These are phyloP conservation scores for Xylariaceae sp. DNA, from an alignment of 2,329 filamentous ascomycete species.

Conservation along the genomic window DNA sequence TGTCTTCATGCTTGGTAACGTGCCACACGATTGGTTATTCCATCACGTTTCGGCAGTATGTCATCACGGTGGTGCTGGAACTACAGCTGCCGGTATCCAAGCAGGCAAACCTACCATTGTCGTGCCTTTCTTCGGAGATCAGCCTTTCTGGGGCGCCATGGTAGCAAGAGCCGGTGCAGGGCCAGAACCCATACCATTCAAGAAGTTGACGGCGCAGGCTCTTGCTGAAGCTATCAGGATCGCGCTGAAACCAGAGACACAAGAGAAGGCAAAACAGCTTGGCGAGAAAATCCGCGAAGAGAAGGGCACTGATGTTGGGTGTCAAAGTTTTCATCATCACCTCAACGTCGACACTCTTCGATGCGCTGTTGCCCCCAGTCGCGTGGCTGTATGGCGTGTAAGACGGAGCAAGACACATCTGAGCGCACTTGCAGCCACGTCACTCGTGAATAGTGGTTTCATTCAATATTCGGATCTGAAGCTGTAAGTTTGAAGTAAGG, in stretches of 20 bases:
- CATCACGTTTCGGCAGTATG: conserved; percentile 74
- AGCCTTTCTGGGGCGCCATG: conserved; percentile 79
- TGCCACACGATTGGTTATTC: conserved; percentile 87
- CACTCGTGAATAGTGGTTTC: conserved; percentile 59
- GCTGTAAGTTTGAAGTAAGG: conserved; percentile 46
- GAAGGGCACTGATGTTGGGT: conserved; percentile 57
- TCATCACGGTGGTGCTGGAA: conserved; percentile 84
- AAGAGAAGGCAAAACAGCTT: conserved; percentile 51
- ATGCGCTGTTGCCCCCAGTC: conserved; percentile 63
- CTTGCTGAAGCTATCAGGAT: conserved; percentile 59
- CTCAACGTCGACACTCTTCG: conserved; percentile 61
- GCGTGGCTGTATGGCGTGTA: conserved; percentile 70
- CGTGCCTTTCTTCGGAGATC: conserved; percentile 82
- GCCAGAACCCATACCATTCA: conserved; percentile 63
- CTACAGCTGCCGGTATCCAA: conserved; percentile 79
- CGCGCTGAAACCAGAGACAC: conserved; percentile 55
- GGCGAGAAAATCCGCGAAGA: conserved; percentile 63
- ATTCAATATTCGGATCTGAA: conserved; percentile 68
- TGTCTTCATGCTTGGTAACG: conserved; percentile 79
- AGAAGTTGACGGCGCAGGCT: conserved; percentile 59
- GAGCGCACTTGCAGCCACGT: conserved; percentile 66
- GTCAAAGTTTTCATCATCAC: conserved; percentile 65
- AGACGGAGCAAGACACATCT: conserved; percentile 61
- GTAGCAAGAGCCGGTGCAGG: conserved; percentile 67
- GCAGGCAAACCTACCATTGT: conserved; percentile 75